Evolutionary conservation across 179 eudicot genomes (phyloP).

Genomic region (Drosera spatulata): DNA sequence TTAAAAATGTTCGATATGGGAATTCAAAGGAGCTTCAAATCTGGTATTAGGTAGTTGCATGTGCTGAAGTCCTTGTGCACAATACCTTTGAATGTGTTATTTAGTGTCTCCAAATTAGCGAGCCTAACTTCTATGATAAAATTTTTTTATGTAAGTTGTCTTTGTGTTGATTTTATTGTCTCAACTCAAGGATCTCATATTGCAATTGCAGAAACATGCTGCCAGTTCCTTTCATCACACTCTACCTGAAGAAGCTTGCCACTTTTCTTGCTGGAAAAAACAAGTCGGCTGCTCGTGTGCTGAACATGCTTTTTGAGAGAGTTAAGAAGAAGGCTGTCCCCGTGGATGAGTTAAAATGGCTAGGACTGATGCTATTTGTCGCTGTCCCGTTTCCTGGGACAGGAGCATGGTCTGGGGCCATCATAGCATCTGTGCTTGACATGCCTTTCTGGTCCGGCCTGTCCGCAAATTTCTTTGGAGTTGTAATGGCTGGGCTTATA

Average conservation of each 20-base stretch:
- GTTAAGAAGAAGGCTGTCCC: constrained; percentile 81
- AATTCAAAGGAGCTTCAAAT: too few relatives aligned
- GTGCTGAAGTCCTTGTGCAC: too few relatives aligned
- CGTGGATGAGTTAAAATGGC: constrained; percentile 91
- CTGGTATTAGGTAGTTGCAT: too few relatives aligned
- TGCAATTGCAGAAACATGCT: constrained; percentile 65
- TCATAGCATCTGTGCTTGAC: constrained; percentile 79
- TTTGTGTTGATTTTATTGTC: too few relatives aligned
- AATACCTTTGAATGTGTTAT: too few relatives aligned
- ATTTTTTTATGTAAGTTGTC: too few relatives aligned
- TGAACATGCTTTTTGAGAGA: constrained; percentile 51
- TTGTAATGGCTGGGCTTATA: constrained; percentile 72
- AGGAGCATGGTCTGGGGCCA: constrained; percentile 96
- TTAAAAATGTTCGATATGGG: too few relatives aligned
- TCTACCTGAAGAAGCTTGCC: constrained; percentile 66
- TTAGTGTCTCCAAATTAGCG: too few relatives aligned
- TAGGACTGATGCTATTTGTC: constrained; percentile 88
- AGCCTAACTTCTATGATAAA: too few relatives aligned
- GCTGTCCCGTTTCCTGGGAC: constrained; percentile 99
- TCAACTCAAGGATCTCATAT: too few relatives aligned
- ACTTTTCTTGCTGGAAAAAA: constrained; percentile 53
- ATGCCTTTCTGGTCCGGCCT: constrained; percentile 87
- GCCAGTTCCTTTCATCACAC: constrained; percentile 84
- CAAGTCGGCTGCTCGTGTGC: constrained; percentile 37
- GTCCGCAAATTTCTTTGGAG: constrained; percentile 90